Evolutionary conservation across 2,329 filamentous ascomycete species (phyloP).

Genomic region (Fusarium coffeatum): DNA sequence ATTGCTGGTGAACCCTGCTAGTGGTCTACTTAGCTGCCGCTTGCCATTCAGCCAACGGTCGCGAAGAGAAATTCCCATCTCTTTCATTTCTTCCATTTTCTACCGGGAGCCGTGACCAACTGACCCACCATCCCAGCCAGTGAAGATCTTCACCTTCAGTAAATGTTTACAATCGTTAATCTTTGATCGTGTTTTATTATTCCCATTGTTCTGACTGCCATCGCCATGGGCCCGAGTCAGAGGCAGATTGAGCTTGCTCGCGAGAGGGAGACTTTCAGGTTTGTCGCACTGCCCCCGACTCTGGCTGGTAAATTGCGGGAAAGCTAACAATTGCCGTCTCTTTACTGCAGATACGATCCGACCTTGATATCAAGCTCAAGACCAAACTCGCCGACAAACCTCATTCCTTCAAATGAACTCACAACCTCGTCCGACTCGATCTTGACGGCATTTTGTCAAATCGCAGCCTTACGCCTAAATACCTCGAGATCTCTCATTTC

Average conservation of each 20-base stretch:
- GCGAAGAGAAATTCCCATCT: fast-evolving
- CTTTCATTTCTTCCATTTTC: not conserved
- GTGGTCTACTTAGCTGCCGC: not conserved
- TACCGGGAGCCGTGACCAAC: not conserved
- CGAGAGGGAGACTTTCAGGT: slow-evolving; percentile 11
- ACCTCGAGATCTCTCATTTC: not conserved
- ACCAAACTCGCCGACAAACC: not conserved
- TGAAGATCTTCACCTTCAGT: fast-evolving
- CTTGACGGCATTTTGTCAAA: not conserved
- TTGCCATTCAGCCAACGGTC: not conserved
- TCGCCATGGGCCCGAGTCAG: not conserved
- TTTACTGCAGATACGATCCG: not conserved
- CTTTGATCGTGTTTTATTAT: too few species aligned
- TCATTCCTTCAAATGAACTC: not conserved
- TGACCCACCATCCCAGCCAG: not conserved
- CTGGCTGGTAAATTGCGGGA: too few species aligned
- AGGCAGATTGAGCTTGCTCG: not conserved
- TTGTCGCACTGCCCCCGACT: too few species aligned
- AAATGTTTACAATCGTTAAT: not conserved
- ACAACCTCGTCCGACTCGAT: not conserved
- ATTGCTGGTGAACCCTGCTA: too few species aligned
- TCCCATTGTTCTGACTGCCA: not conserved
- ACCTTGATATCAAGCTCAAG: not conserved
- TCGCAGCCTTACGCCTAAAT: not conserved
- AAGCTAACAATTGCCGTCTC: not conserved